Evolutionary conservation across 78 protist species (phyloP).

Genomic region (Corallochytrium limacisporum): DNA sequence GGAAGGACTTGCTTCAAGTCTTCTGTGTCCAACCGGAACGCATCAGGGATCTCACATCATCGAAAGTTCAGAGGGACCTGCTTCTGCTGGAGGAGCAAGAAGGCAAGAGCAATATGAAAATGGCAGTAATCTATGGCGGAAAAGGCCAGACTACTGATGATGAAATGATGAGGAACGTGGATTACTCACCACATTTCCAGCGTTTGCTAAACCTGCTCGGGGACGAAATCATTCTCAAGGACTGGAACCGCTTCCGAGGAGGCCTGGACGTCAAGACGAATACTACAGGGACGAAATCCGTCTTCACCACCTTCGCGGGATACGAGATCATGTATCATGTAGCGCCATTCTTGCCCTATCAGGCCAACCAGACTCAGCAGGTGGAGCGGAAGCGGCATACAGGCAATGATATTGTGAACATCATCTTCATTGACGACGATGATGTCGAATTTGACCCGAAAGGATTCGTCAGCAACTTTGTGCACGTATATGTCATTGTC

Average conservation of each 20-base stretch:
- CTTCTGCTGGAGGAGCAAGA: no score
- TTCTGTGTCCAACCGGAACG: no score
- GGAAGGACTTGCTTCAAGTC: no score
- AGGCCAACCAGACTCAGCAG: constrained; percentile 43
- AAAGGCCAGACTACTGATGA: no score
- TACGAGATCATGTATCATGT: constrained; percentile 72
- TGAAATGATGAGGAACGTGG: no score
- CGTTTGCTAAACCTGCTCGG: constrained; percentile 54
- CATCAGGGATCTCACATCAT: no score
- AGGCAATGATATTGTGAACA: constrained; percentile 58
- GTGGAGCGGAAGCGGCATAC: constrained; percentile 58
- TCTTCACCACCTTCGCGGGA: constrained; percentile 13
- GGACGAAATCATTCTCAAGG: constrained; percentile 30
- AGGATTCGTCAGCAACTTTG: not conserved
- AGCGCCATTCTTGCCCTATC: constrained; percentile 40
- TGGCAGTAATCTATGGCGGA: no score
- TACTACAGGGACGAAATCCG: constrained; percentile 37
- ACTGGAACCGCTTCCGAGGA: constrained; percentile 34
- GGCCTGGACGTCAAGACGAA: constrained; percentile 40
- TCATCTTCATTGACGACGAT: constrained; percentile 44
- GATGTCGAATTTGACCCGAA: not conserved
- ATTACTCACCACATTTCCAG: no score
- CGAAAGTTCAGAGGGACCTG: no score
- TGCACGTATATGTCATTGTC: not conserved
- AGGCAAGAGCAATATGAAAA: no score